Conservation (phyloP, 306 rosid genomes). For the Acmispon strigosus region DNA sequence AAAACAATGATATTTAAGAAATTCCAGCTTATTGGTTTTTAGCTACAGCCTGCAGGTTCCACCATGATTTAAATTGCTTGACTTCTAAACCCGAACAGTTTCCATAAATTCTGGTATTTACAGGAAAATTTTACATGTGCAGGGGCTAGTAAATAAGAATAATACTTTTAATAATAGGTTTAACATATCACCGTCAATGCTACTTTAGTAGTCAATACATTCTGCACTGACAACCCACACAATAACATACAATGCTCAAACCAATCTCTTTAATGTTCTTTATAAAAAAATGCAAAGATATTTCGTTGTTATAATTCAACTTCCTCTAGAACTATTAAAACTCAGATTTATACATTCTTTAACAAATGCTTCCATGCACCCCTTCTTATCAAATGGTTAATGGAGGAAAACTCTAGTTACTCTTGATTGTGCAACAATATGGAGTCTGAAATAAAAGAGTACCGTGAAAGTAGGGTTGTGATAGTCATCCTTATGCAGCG, state of each 20-base stretch:
- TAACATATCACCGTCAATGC: neutral
- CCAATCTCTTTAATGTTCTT: neutral
- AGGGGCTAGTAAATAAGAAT: neutral
- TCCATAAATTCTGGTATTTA: neutral
- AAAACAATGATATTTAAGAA: neutral
- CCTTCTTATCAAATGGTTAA: neutral
- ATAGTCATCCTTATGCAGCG: conserved; percentile 84
- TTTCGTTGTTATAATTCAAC: neutral
- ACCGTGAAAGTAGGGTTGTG: conserved; percentile 97
- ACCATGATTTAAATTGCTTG: conserved; percentile 8
- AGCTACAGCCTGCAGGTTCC: conserved; percentile 4
- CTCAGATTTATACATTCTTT: neutral
- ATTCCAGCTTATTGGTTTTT: neutral
- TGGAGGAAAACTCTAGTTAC: neutral
- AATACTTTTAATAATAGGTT: neutral
- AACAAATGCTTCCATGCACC: neutral
- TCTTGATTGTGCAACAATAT: conserved; percentile 14
- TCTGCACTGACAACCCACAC: neutral
- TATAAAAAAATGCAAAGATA: neutral
- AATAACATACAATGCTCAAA: neutral
- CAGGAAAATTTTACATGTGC: neutral
- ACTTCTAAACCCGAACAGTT: neutral
- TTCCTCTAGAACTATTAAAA: conserved; percentile 9
- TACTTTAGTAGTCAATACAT: neutral
- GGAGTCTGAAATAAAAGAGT: conserved; percentile 24